Evolutionary conservation across 176 grass and related monocot species (phyloP), one percentile per base, ranked within the genome.

Genomic region (Echinochloa phyllopogon): DNA sequence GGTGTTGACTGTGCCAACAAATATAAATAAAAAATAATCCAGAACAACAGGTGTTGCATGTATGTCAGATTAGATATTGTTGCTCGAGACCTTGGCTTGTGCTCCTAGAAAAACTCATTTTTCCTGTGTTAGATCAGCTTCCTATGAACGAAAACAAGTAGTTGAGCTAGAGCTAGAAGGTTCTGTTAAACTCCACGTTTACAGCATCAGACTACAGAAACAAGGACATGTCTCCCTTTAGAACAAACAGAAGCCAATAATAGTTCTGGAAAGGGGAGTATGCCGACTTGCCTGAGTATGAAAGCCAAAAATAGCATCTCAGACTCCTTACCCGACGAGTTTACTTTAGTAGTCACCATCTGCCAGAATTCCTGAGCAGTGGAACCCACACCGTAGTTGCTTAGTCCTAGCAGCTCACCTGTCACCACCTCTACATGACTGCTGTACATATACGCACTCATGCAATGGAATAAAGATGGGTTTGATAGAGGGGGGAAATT

Each of bases 341-440:
- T 77, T 80, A 23, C 82, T 80, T 85, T 85, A 75, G 33, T 36
- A 61, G 82, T 90, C 88, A 82, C 78, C 72, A 82, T 89, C 88
- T 72, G 66, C 72, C 10, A 77, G 65, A 72, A 86, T 77, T 77
- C 83, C 37, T 90, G 45, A 24, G 6, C 21, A 16, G 6, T 49
- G 78, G 83, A 58, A 23, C 45, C 78, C 72, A 57, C 38, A n/a
- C 65, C 40, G 60, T 64, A 49, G 64, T 86, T 33, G 24, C 77
- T 52, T 74, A 74, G 53, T 70, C 73, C 69, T 29, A 43, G 70
- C 51, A 89, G 72, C 77, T 89, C 77, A 86, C 63, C 44, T 6
- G 10, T 89, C 76, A 53, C 51, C 62, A 60, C 76, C 60, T 52
- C 43, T 69, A 76, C 23, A 8, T 72, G 69, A 24, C 43, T 76